Evolutionary conservation across 139 green algal species (phyloP).

Genomic region (Haematococcus lacustris): DNA sequence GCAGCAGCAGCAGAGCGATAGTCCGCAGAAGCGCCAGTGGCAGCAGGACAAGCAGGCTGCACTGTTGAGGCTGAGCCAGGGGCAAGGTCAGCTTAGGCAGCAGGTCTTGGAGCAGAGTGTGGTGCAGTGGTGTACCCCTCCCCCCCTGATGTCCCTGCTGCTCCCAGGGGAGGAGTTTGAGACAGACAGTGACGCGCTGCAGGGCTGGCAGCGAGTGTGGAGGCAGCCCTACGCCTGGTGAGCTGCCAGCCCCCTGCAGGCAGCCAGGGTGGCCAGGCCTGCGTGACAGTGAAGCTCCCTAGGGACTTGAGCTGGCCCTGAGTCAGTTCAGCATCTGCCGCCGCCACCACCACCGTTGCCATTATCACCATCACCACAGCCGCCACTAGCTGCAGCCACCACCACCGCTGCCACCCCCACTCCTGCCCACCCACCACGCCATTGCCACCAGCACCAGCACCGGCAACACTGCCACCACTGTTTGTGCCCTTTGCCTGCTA

Average conservation of each 20-base stretch:
- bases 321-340: not conserved
- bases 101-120: too few relatives aligned
- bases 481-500: too few relatives aligned
- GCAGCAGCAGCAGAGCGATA: too few relatives aligned
- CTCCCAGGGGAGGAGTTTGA: constrained; percentile 58
- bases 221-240: too few relatives aligned
- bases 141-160: constrained; percentile 1
- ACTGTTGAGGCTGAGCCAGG: too few relatives aligned
- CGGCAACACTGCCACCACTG: too few relatives aligned
- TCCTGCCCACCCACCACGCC: not conserved
- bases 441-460: not conserved
- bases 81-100: too few relatives aligned
- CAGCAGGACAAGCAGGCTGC: too few relatives aligned
- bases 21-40: too few relatives aligned
- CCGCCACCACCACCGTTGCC: not conserved
- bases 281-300: not conserved
- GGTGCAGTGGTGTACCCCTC: too few relatives aligned
- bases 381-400: too few relatives aligned
- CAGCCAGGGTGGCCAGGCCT: not conserved
- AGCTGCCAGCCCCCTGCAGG: constrained; percentile 14
- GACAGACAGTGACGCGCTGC: constrained; percentile 66
- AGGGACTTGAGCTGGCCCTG: not conserved
- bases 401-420: not conserved
- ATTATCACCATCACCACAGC: not conserved
- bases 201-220: constrained; percentile 54